Evolutionary conservation across 2,329 filamentous ascomycete genomes (phyloP).

Genomic region (Macroventuria anomochaeta): DNA sequence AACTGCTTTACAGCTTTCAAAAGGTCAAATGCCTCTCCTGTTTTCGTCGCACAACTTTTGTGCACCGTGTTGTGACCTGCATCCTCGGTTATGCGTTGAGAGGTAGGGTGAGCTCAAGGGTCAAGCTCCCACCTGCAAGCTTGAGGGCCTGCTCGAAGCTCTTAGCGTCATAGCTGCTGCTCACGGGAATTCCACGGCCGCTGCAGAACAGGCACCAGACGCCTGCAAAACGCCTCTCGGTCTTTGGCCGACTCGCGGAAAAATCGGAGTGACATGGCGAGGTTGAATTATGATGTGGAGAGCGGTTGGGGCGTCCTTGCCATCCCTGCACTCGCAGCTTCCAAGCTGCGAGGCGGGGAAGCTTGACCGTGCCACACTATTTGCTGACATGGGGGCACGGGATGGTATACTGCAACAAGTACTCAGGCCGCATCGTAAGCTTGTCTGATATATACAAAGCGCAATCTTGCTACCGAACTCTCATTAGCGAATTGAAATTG

Average conservation of each 20-base stretch:
- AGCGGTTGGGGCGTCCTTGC: slow-evolving; percentile 29
- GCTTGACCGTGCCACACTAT: slow-evolving; percentile 29
- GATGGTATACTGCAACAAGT: slow-evolving; percentile 27
- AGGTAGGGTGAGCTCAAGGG: slow-evolving; percentile 1
- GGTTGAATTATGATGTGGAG: slow-evolving; percentile 31
- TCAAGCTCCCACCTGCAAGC: slow-evolving; percentile 12
- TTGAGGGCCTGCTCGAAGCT: slow-evolving; percentile 15
- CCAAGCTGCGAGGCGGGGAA: slow-evolving; percentile 27
- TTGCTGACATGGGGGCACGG: slow-evolving; percentile 15
- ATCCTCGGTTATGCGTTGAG: neutral
- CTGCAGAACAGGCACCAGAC: slow-evolving; percentile 4
- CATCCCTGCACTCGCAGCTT: slow-evolving; percentile 26
- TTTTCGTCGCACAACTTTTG: neutral
- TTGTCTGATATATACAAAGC: slow-evolving; percentile 7
- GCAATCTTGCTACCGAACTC: neutral
- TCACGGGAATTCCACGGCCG: neutral
- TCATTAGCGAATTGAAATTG: neutral
- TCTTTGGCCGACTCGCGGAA: slow-evolving; percentile 24
- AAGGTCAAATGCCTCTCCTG: neutral
- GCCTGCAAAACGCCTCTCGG: slow-evolving; percentile 30
- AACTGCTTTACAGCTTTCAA: slow-evolving; percentile 1
- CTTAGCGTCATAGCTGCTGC: slow-evolving; percentile 13
- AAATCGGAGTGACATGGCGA: slow-evolving; percentile 20
- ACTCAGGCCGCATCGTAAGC: slow-evolving; percentile 11
- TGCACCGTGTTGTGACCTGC: neutral